Conservation (phyloP, 2,329 filamentous ascomycete species). For the Fusarium sp. region DNA sequence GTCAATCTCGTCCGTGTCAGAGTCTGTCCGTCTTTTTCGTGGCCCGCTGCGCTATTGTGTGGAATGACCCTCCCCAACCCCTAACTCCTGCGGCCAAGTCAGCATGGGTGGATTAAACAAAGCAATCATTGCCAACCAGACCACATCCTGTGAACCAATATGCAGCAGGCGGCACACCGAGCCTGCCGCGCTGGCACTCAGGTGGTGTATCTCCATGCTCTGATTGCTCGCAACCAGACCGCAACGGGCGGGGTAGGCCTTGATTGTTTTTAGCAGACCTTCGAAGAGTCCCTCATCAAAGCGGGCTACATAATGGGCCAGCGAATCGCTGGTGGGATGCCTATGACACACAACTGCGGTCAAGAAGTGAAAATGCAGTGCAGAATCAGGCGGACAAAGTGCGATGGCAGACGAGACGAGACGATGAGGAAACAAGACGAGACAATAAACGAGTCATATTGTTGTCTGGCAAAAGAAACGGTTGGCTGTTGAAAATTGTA, state of each 20-base stretch:
- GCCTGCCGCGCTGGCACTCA: conserved; percentile 38
- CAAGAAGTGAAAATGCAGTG: conserved; percentile 22
- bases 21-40: conserved; percentile 24
- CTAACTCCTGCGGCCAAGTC: conserved; percentile 44
- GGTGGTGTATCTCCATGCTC: conserved; percentile 24
- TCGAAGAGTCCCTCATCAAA: conserved; percentile 27
- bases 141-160: conserved; percentile 37
- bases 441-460: conserved; percentile 11
- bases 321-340: conserved; percentile 41
- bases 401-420: conserved; percentile 28
- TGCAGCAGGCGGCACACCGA: conserved; percentile 50
- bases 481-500: conserved; percentile 20
- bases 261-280: conserved; percentile 27
- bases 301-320: conserved; percentile 36
- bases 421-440: conserved; percentile 16
- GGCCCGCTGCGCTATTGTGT: conserved; percentile 36
- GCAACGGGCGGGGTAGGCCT: conserved; percentile 35
- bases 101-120: conserved; percentile 46
- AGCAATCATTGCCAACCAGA: conserved; percentile 46
- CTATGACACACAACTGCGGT: conserved; percentile 37
- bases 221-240: conserved; percentile 45
- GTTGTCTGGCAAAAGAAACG: conserved; percentile 12
- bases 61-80: conserved; percentile 36
- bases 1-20: conserved; percentile 5
- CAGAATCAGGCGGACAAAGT: conserved; percentile 22